phyloP scores from a whole-genome alignment of 352 stramenopile species.

The Halophytophthora polymorphica region DNA sequence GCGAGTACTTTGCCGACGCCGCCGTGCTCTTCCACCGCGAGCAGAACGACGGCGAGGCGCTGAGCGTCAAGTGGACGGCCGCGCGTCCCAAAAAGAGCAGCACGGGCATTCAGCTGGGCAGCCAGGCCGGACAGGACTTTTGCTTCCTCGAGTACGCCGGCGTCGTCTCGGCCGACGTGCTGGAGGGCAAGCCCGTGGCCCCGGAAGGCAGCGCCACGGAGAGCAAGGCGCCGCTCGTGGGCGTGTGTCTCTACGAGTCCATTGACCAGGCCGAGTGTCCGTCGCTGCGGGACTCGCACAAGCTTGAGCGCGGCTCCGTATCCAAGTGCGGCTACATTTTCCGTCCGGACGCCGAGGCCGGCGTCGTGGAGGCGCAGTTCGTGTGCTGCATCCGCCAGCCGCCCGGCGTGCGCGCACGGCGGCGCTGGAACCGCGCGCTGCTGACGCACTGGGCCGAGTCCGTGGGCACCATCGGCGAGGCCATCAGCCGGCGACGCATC shows the following conservation, averaged over 20 bases:
- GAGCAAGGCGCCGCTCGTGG: conserved; percentile 12
- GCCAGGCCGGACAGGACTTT: conserved; percentile 56
- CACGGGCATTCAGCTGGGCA: conserved; percentile 36
- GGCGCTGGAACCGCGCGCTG: conserved; percentile 59
- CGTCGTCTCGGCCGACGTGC: conserved; percentile 48
- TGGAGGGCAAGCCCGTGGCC: conserved; percentile 42
- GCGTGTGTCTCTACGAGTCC: conserved; percentile 78
- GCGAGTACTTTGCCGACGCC: conserved; percentile 68
- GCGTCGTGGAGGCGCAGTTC: conserved; percentile 71
- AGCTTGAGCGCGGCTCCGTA: conserved; percentile 62
- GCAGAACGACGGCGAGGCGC: conserved; percentile 69
- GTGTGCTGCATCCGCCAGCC: conserved; percentile 80
- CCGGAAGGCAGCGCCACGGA: background rate
- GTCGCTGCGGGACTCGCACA: conserved; percentile 65
- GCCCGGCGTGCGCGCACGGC: conserved; percentile 48
- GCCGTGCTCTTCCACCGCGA: conserved; percentile 74
- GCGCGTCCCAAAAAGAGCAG: conserved; percentile 65
- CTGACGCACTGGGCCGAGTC: conserved; percentile 71
- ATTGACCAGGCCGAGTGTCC: conserved; percentile 80
- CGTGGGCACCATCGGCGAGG: conserved; percentile 63
- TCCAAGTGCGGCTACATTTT: conserved; percentile 84
- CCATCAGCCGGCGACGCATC: conserved; percentile 65
- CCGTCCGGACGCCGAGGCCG: conserved; percentile 46
- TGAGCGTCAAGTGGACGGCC: conserved; percentile 81
- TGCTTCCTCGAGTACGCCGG: conserved; percentile 79